Evolutionary conservation across 495 filamentous ascomycete species (phyloP), one percentile per base, ranked within the genome.

Genomic region (Aspergillus biplanus): DNA sequence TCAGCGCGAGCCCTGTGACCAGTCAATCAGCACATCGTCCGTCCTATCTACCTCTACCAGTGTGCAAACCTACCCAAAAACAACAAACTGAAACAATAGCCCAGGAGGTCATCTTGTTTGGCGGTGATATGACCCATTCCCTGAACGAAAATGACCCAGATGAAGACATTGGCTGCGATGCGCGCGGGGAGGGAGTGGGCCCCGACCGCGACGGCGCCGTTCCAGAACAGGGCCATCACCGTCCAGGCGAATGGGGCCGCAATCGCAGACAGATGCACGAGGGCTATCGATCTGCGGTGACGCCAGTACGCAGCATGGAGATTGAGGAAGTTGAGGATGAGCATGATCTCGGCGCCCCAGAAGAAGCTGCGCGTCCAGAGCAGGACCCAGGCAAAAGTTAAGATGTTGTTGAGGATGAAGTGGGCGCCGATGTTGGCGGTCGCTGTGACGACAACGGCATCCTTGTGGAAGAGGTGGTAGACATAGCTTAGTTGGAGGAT

Each of bases 321-420:
- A 73, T 96, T 93, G 77, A 92, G 75, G 71, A 93, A 90, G 77
- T 97, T 92, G 77, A 90, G 75, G 61, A 92, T 78, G 62, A 95
- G 74, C 65, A 95, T 79, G 52, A 93, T 49, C 79, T 93, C 89
- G 32, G 89, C 83, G 42, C 76, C 69, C 84, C 83, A 87, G 75
- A 93, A 92, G 73, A 87, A 80, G 48, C 79, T 83, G 65, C 89
- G 87, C 32, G 89, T 87, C 83, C 93, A 96, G 59, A 96, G 86
- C 77, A 93, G 85, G 48, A 96, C 83, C 77, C 90, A 95, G 56
- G 79, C 83, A 56, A 91, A 87, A 69, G 89, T 81, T 49, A 96
- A 83, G 9, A 97, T 73, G 79, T 96, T 96, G 81, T 89, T 88
- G 68, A 90, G 61, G 72, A 95, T 93, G 76, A 94, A 96, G 78